Percentiles rank a stretch among this genome's conserved stretches.
phyloP scores from a whole-genome alignment of 139 green algal genomes.

The Coelastrella sp. region DNA sequence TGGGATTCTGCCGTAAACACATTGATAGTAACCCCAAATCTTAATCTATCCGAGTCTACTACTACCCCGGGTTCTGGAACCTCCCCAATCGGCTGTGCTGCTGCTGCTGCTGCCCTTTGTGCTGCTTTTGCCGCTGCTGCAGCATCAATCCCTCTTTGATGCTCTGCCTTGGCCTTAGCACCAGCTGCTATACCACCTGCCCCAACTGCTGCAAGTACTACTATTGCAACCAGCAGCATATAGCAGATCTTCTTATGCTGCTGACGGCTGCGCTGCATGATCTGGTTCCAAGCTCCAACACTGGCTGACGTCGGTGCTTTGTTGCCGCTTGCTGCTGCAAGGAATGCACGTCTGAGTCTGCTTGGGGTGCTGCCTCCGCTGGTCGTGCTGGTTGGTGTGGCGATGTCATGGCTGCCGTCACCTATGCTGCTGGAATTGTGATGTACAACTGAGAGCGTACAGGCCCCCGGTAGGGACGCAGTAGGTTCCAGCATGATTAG shows the following conservation, averaged over 20 bases:
- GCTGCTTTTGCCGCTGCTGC: neutral
- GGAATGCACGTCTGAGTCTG: neutral
- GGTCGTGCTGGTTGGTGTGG: neutral
- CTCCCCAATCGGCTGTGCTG: neutral
- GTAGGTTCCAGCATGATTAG: neutral
- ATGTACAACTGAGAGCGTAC: neutral
- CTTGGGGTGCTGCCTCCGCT: neutral
- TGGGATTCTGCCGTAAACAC: too few species aligned
- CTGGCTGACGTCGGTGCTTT: neutral
- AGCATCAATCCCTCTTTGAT: neutral
- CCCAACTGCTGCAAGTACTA: neutral
- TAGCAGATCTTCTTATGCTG: neutral
- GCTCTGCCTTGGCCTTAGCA: neutral
- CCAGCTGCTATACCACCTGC: conserved; percentile 10
- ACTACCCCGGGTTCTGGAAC: neutral
- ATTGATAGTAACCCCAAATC: too few species aligned
- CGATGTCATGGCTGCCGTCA: conserved; percentile 6
- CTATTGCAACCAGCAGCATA: neutral
- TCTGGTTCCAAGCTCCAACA: neutral
- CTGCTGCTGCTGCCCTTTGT: neutral
- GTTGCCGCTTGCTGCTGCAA: neutral
- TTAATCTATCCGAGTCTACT: neutral
- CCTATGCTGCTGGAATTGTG: neutral
- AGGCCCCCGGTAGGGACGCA: neutral
- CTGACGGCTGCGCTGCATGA: neutral